Evolutionary conservation across 306 rosid genomes (phyloP).

Genomic region (Myrica gale): DNA sequence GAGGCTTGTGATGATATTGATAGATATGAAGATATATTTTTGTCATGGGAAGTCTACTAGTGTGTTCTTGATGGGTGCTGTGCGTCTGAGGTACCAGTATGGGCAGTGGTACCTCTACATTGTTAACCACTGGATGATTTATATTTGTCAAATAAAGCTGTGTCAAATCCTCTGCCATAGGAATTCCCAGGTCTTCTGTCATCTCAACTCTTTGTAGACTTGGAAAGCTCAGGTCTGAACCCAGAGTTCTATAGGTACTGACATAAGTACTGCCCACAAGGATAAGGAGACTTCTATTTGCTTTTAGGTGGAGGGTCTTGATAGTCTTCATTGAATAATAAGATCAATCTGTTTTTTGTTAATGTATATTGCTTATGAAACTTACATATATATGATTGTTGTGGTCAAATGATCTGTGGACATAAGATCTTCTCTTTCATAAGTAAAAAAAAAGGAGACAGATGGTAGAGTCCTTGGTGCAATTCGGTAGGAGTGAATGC

Average conservation of each 20-base stretch:
- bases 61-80: not conserved
- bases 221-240: not conserved
- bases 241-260: not conserved
- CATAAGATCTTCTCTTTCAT: not conserved
- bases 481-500: not conserved
- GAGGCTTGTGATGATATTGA: not conserved
- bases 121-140: not conserved
- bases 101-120: not conserved
- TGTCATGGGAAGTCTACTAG: not conserved
- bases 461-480: not conserved
- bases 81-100: not conserved
- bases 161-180: slow-evolving; percentile 3
- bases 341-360: too few species aligned
- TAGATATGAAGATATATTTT: not conserved
- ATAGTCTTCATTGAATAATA: not conserved
- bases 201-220: not conserved
- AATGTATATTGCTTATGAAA: not conserved
- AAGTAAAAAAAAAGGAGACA: not conserved
- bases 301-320: not conserved
- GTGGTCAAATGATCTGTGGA: not conserved
- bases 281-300: not conserved
- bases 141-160: not conserved
- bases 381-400: not conserved
- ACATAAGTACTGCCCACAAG: not conserved
- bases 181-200: not conserved